phyloP scores from a whole-genome alignment of 257 asterid genomes.

The Solanum chiquidenum region DNA sequence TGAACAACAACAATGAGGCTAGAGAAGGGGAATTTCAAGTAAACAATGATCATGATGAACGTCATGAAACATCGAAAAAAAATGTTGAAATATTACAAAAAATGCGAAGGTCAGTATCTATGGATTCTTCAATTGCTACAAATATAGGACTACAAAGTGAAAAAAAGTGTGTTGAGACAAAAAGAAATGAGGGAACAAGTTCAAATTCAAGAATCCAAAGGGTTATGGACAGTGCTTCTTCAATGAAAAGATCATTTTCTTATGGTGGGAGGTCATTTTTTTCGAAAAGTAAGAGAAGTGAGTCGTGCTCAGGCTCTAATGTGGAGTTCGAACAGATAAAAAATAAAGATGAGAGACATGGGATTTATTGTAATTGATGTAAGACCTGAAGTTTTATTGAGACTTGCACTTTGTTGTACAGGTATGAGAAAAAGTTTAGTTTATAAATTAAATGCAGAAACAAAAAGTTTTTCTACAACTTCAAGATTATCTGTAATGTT shows the following conservation, averaged over 20 bases:
- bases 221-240: neutral
- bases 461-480: neutral
- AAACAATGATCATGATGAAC: neutral
- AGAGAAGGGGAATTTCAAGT: neutral
- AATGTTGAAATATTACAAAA: neutral
- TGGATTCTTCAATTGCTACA: neutral
- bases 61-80: neutral
- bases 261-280: conserved; percentile 3
- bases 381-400: no score
- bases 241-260: conserved; percentile 6
- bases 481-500: neutral
- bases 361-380: neutral
- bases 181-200: neutral
- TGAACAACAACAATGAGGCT: neutral
- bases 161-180: neutral
- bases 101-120: neutral
- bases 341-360: neutral
- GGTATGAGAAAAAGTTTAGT: neutral
- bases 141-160: neutral
- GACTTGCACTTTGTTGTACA: neutral
- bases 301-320: no score
- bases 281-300: neutral
- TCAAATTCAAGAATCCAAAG: neutral
- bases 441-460: neutral
- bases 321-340: no score